Percentiles rank a stretch among this genome's conserved stretches.
Conservation (phyloP, 805 yeast genomes). For the Hanseniaspora hatyaiensis region DNA sequence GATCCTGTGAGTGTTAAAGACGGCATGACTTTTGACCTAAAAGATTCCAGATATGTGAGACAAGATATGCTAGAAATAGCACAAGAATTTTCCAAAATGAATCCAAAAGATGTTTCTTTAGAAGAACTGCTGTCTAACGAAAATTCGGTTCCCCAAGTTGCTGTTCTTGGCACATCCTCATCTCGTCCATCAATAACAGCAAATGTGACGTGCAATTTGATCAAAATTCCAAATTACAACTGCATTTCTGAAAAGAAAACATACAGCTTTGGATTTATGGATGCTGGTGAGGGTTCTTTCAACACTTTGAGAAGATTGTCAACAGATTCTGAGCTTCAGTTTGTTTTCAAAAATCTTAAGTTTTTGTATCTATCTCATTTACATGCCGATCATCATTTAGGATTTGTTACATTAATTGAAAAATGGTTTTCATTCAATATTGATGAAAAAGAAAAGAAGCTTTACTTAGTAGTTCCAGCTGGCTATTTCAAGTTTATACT, state of each 20-base stretch:
- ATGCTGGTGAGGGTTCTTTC: constrained; percentile 90
- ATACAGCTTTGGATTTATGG: constrained; percentile 49
- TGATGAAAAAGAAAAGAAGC: constrained; percentile 29
- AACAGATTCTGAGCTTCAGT: constrained; percentile 35
- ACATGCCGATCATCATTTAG: constrained; percentile 96
- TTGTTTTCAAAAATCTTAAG: constrained; percentile 48
- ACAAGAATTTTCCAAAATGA: too few relatives aligned
- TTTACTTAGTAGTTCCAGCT: constrained; percentile 65
- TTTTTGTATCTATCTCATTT: constrained; percentile 71
- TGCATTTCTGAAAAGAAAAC: constrained; percentile 20
- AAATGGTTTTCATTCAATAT: constrained; percentile 48
- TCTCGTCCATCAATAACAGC: constrained; percentile 76
- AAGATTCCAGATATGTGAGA: neutral
- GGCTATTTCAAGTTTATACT: constrained; percentile 52
- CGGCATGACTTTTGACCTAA: neutral
- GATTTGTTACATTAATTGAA: constrained; percentile 55
- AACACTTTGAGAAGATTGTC: constrained; percentile 59
- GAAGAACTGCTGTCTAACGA: neutral
- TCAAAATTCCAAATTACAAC: constrained; percentile 49
- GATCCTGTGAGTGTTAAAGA: neutral
- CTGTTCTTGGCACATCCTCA: constrained; percentile 86
- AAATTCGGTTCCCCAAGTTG: constrained; percentile 33
- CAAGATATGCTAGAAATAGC: neutral
- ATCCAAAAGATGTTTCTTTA: neutral
- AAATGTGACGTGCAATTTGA: constrained; percentile 70